A percentile compares a stretch with the other conserved stretches of the same genome.
Conservation (phyloP, 1,139 yeast genomes). For the Candida albicans region DNA sequence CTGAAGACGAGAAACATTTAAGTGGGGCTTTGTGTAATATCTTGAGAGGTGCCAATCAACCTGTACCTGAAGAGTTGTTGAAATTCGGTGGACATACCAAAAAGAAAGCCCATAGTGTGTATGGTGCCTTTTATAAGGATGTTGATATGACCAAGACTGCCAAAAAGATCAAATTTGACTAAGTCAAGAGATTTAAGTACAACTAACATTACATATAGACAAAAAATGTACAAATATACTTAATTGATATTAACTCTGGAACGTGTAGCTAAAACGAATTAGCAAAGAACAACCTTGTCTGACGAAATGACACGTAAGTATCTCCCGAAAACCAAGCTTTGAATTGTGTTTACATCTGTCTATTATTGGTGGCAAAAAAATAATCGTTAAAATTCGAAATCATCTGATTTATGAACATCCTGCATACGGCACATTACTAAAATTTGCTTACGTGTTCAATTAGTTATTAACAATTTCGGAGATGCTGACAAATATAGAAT, state of each 20-base stretch:
- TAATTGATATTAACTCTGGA: no score
- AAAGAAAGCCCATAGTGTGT: constrained; percentile 93
- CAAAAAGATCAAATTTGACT: constrained; percentile 81
- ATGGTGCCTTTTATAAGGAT: constrained; percentile 94
- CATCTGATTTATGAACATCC: no score
- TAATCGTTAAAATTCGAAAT: not conserved
- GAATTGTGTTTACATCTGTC: no score
- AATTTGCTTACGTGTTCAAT: constrained; percentile 1
- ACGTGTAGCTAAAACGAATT: no score
- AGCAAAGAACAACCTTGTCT: no score
- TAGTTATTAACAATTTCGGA: not conserved
- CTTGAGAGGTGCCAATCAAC: constrained; percentile 89
- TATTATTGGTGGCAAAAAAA: not conserved
- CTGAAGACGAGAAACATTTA: constrained; percentile 95
- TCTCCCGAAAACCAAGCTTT: no score
- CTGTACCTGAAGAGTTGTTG: constrained; percentile 93
- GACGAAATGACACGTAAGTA: no score
- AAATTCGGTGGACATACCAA: constrained; percentile 98
- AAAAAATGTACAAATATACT: no score
- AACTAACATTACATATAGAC: no score
- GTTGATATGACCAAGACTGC: constrained; percentile 87
- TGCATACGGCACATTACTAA: no score
- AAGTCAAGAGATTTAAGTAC: no score
- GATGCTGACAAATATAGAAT: no score
- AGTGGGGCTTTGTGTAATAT: constrained; percentile 95